Percentiles rank a stretch among this genome's conserved stretches.
Evolutionary conservation across 1,284 basidiomycete genomes (phyloP).

Genomic region (Mycosarcoma maydis): DNA sequence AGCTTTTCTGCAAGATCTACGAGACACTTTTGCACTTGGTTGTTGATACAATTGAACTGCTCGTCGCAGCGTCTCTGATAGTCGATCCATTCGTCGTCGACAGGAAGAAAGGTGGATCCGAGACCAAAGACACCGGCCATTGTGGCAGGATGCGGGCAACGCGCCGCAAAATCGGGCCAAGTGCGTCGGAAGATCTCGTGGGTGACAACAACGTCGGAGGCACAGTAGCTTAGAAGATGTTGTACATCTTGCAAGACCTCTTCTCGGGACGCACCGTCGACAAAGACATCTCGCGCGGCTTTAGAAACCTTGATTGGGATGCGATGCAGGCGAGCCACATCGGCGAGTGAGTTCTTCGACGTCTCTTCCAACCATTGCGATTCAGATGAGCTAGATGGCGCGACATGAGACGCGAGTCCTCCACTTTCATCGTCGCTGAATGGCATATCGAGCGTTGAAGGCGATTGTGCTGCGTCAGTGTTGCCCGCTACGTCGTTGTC

Average conservation of each 20-base stretch:
- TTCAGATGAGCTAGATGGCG: conserved; percentile 8
- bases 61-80: conserved; percentile 83
- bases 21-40: conserved; percentile 77
- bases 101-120: conserved; percentile 89
- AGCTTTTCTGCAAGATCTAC: conserved; percentile 76
- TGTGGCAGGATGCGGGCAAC: conserved; percentile 91
- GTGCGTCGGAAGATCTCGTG: conserved; percentile 82
- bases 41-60: conserved; percentile 80
- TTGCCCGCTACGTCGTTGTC: conserved; percentile 1
- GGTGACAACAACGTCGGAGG: conserved; percentile 83
- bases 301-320: conserved; percentile 80
- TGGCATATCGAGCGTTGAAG: conserved; percentile 34
- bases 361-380: conserved; percentile 87
- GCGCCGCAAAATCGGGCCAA: conserved; percentile 82
- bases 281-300: conserved; percentile 79
- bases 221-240: conserved; percentile 88
- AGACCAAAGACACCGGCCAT: conserved; percentile 91
- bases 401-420: conserved; percentile 29
- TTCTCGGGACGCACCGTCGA: conserved; percentile 71
- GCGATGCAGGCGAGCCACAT: conserved; percentile 91
- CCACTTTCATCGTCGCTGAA: conserved; percentile 42
- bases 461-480: conserved; percentile 6
- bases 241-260: conserved; percentile 77
- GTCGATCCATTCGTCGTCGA: conserved; percentile 86
- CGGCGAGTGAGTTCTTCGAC: conserved; percentile 88